phyloP scores from a whole-genome alignment of 352 stramenopile genomes.

The Phytophthora litchii region DNA sequence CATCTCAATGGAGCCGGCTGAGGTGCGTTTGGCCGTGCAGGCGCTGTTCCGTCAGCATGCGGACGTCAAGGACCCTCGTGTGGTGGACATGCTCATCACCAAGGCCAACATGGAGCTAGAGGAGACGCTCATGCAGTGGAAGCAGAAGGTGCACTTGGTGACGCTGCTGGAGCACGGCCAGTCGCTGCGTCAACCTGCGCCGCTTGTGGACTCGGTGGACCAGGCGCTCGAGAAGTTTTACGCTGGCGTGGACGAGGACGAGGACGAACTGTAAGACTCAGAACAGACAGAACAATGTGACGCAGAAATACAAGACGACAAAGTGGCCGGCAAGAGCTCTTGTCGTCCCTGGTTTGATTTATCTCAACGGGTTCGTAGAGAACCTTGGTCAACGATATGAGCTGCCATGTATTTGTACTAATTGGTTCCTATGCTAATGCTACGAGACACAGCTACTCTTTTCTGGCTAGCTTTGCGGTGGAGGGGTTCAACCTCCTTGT shows the following conservation, averaged over 20 bases:
- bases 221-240: slow-evolving; percentile 84
- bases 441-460: slow-evolving; percentile 10
- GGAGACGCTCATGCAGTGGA: slow-evolving; percentile 98
- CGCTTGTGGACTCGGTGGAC: slow-evolving; percentile 47
- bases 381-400: slow-evolving; percentile 2
- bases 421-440: slow-evolving; percentile 16
- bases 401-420: slow-evolving; percentile 22
- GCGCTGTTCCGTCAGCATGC: slow-evolving; percentile 95
- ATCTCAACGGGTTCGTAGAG: slow-evolving; percentile 5
- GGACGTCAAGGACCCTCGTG: slow-evolving; percentile 93
- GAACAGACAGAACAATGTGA: slow-evolving; percentile 4
- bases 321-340: slow-evolving; percentile 9
- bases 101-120: slow-evolving; percentile 99
- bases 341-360: slow-evolving; percentile 27
- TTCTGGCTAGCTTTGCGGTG: slow-evolving; percentile 3
- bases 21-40: slow-evolving; percentile 91
- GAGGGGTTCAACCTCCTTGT: background rate
- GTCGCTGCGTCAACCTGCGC: slow-evolving; percentile 57
- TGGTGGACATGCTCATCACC: slow-evolving; percentile 96
- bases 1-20: slow-evolving; percentile 93
- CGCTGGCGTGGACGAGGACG: slow-evolving; percentile 76
- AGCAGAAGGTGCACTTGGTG: slow-evolving; percentile 96
- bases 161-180: slow-evolving; percentile 74
- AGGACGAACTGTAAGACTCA: slow-evolving; percentile 48
- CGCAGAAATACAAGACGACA: slow-evolving; percentile 25